Evolutionary conservation across 1,284 basidiomycete genomes (phyloP), one percentile per base, ranked within the genome.

Genomic region (Exobasidium cylindrosporum): DNA sequence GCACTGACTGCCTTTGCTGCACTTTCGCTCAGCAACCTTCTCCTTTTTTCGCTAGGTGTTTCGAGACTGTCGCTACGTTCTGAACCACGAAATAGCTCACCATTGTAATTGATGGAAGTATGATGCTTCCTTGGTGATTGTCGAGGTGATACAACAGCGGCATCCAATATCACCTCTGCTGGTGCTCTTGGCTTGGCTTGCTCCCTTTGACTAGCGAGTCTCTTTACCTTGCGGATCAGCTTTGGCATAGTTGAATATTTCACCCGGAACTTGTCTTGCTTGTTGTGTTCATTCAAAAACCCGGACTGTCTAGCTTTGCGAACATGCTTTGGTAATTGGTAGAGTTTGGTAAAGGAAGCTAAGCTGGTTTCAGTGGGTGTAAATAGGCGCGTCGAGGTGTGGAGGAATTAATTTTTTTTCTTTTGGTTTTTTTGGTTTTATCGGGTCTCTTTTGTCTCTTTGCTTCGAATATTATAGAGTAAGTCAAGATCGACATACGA

Each of bases 1-100:
- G 53, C 53, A 55, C n/a, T 21, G 29, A 55, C 53, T 4, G 53
- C 53, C 28, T 31, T 29, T 43, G 53, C 53, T 30, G 53, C 53
- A 44, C 31, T 55, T 23, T 40, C 21, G 14, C 53, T 31, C 29
- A 55, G 30, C 28, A 55, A 17, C 31, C 53, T 55, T 29, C 53
- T 55, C 26, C 53, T 35, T 11, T 35, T 44, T 26, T 55, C 53
- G 26, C 31, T 40, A 4, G 53, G 53, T 55, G 53, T 55, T 28
- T 55, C 53, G 24, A 40, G 14, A 3, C 26, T 21, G 23, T 55
- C 53, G 13, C 14, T 23, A 24, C 26, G 47, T 13, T 50, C 21
- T 50, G 17, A 13, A 21, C 47, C 47, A 24, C n/a, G n/a, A 13
- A 50, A 50, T 4, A 50, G 21, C 21, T 50, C 47, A 24, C 26